Base-by-base conservation (phyloP, 2,329 filamentous ascomycete species). In the Penicillium sp. region DNA sequence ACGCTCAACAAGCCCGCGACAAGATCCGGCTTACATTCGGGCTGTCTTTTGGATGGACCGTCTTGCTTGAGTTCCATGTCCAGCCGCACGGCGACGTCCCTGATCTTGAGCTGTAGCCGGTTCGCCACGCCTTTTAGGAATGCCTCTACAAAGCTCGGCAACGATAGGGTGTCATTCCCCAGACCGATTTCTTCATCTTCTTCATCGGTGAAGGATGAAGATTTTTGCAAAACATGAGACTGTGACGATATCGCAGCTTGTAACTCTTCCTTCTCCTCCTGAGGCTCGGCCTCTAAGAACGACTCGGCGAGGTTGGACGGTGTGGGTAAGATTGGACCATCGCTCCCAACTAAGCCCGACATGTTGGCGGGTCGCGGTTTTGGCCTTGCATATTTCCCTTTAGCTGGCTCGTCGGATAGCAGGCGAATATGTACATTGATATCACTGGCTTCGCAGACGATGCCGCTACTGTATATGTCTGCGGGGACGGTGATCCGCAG, bases 401-500 rank as follows among this genome's bases (percentile, higher is more conserved):
- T 63, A 64, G 60, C 53, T 64, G 67, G 45, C 61, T 70, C 62
- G 65, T 71, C 74, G 70, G 56, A 74, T 64, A 63, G 76, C 31
- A 90, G 76, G 60, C 79, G 80, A 23, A 89, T 66, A 54, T 85
- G 81, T 29, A 95, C 81, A 59, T 92, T 83, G 55, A 96, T 84
- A 18, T 90, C 91, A 62, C 93, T 85, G 21, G 93, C 81, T 66
- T 96, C 89, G 63, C 93, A 84, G 28, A 83, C 79, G 67, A 97
- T 95, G 26, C 90, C 86, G 61, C 87, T 92, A 48, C 85, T 87
- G 70, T 92, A 91, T 60, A 96, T 86, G 71, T 96, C 90, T 68
- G 94, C 86, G 12, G 93, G 90, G 46, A 97, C 81, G 7, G 88
- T 95, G 49, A 96, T 77, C 64, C 88, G 87, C 23, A 97, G 82